phyloP scores from a whole-genome alignment of 768 basidiomycete genomes.

The Favolaschia claudopus region DNA sequence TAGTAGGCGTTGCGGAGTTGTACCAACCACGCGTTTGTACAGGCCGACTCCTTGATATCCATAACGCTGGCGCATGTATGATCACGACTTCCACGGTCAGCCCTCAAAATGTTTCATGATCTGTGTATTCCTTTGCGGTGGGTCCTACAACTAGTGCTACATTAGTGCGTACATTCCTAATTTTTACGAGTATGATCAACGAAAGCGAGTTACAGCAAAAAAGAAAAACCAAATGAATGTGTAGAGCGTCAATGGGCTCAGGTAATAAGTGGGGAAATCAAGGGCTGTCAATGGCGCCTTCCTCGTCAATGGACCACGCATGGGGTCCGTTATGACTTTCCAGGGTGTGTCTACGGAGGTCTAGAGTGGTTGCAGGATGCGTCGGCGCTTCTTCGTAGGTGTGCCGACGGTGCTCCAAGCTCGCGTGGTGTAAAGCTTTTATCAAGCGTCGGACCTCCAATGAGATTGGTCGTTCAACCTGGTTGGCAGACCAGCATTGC shows the following conservation, averaged over 20 bases:
- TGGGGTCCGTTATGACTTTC: no score
- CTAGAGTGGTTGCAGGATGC: neutral
- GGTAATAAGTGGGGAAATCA: no score
- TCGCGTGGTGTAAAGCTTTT: constrained; percentile 26
- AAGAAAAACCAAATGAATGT: constrained; percentile 18
- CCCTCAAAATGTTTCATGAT: no score
- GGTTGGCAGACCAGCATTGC: constrained; percentile 46
- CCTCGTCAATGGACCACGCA: no score
- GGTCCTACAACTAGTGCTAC: constrained; percentile 13
- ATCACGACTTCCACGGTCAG: no score
- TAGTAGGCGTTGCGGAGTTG: no score
- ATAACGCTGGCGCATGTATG: no score
- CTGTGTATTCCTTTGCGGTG: neutral
- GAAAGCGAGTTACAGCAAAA: neutral
- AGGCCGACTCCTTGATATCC: no score
- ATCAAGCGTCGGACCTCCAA: constrained; percentile 31
- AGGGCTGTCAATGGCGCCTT: no score
- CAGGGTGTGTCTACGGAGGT: no score
- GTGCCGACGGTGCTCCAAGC: constrained; percentile 32
- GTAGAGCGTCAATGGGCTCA: constrained; percentile 2
- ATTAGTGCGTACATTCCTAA: constrained; percentile 9
- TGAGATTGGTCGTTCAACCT: constrained; percentile 39
- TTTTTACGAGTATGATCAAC: neutral
- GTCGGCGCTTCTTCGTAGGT: constrained; percentile 4
- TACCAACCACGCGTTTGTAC: no score